Evolutionary conservation across 345 rosid species (phyloP).

Genomic region (Nephelium lappaceum): DNA sequence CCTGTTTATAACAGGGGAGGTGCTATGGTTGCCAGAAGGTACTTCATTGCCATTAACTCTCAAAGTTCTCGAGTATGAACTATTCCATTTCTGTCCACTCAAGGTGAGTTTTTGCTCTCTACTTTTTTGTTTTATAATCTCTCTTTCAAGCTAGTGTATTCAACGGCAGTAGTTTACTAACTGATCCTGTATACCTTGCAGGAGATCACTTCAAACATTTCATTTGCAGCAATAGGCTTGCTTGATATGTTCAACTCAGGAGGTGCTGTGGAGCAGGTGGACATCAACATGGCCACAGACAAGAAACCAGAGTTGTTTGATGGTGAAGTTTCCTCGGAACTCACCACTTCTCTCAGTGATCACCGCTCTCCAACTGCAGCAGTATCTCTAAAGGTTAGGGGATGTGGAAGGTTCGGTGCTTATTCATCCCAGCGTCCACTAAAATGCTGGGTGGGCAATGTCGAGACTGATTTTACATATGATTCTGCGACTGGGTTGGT

Average conservation of each 20-base stretch:
- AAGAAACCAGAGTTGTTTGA: constrained; percentile 46
- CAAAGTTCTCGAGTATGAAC: constrained; percentile 80
- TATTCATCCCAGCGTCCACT: constrained; percentile 74
- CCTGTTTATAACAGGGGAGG: constrained; percentile 56
- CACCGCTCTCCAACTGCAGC: constrained; percentile 52
- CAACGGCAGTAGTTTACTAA: constrained; percentile 10
- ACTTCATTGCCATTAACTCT: constrained; percentile 83
- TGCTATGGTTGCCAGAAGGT: constrained; percentile 69
- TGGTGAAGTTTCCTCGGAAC: constrained; percentile 54
- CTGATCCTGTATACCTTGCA: constrained; percentile 25
- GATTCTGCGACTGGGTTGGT: constrained; percentile 60
- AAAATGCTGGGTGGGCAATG: constrained; percentile 57
- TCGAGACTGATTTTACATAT: constrained; percentile 56
- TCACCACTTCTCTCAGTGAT: constrained; percentile 42
- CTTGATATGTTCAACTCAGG: constrained; percentile 86
- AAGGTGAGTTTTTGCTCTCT: constrained; percentile 42
- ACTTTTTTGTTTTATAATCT: neutral
- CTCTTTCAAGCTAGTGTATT: neutral
- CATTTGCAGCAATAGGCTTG: constrained; percentile 87
- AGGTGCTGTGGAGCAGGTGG: constrained; percentile 69
- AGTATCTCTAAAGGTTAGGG: constrained; percentile 60
- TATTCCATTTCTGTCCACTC: constrained; percentile 84
- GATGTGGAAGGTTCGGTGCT: constrained; percentile 75
- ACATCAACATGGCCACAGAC: constrained; percentile 40
- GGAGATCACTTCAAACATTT: constrained; percentile 63